phyloP scores from a whole-genome alignment of 2,329 filamentous ascomycete genomes.

The Colletotrichum sp. region DNA sequence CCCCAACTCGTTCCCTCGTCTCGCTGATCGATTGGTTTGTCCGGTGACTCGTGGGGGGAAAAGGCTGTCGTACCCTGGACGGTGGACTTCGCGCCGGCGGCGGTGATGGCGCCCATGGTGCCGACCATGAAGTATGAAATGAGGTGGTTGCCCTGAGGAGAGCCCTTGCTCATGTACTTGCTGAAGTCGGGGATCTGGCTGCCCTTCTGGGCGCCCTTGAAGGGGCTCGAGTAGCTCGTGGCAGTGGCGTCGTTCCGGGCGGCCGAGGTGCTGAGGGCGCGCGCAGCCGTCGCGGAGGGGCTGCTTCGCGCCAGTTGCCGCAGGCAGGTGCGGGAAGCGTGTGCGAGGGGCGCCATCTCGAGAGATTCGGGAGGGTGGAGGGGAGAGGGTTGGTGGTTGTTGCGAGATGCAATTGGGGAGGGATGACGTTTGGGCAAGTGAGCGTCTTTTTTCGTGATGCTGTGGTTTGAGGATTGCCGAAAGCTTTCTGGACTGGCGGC shows the following conservation, averaged over 20 bases:
- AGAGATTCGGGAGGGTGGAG: constrained; percentile 20
- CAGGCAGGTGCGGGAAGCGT: constrained; percentile 72
- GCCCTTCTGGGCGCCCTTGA: constrained; percentile 64
- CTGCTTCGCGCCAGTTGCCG: constrained; percentile 55
- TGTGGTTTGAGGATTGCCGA: constrained; percentile 31
- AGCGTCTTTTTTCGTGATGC: constrained; percentile 25
- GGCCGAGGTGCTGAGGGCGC: constrained; percentile 61
- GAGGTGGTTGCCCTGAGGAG: constrained; percentile 77
- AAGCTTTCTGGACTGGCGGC: constrained; percentile 19
- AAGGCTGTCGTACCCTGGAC: constrained; percentile 80
- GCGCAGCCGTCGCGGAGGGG: constrained; percentile 44
- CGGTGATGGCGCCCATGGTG: constrained; percentile 87
- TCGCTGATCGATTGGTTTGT: neutral
- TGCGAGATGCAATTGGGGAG: constrained; percentile 22
- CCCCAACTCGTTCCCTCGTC: neutral
- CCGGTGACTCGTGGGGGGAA: neutral
- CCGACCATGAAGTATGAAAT: constrained; percentile 99
- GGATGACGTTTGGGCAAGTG: constrained; percentile 21
- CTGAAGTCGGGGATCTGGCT: constrained; percentile 87
- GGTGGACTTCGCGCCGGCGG: constrained; percentile 95
- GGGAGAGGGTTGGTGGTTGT: constrained; percentile 13
- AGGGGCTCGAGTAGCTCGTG: constrained; percentile 63
- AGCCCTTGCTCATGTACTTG: constrained; percentile 78
- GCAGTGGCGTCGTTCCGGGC: constrained; percentile 49
- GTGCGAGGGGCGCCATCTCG: constrained; percentile 71